Conservation (phyloP, 2,329 filamentous ascomycete species). For the Coniochaeta ligniaria region DNA sequence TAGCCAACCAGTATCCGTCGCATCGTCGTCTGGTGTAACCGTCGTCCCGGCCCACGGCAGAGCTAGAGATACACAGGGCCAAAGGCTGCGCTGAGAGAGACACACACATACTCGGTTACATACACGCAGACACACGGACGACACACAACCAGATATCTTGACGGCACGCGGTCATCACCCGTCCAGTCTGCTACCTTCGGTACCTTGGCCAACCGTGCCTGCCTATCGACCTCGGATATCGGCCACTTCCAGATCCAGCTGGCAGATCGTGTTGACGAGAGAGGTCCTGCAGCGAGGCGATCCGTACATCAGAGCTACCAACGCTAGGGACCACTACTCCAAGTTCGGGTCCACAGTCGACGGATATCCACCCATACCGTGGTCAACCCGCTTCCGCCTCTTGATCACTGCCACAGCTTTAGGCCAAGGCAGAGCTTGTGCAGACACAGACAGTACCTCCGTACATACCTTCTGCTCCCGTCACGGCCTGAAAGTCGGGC, state of each 20-base stretch:
- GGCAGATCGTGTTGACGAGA: neutral
- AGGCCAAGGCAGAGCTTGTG: slow-evolving; percentile 11
- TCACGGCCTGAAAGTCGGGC: slow-evolving; percentile 39
- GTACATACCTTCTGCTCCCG: slow-evolving; percentile 15
- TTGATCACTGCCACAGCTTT: slow-evolving; percentile 7
- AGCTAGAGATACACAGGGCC: slow-evolving; percentile 10
- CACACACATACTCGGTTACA: neutral
- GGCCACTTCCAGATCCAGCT: neutral
- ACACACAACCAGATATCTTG: neutral
- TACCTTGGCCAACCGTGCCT: neutral
- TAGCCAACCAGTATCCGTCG: slow-evolving; percentile 19
- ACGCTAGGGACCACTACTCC: neutral
- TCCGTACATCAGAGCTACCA: slow-evolving; percentile 15
- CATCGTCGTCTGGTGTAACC: slow-evolving; percentile 20
- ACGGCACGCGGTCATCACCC: neutral
- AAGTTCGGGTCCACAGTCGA: slow-evolving; percentile 25
- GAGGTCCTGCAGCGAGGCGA: slow-evolving; percentile 21
- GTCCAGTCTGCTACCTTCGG: neutral
- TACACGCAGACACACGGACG: neutral
- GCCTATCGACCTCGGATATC: neutral
- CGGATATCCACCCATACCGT: neutral
- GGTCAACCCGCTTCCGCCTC: slow-evolving; percentile 9
- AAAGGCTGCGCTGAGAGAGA: neutral
- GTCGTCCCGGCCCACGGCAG: slow-evolving; percentile 11
- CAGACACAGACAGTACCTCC: slow-evolving; percentile 9